phyloP scores from a whole-genome alignment of 2,329 filamentous ascomycete genomes.

The Fusarium tanahbumbuense region DNA sequence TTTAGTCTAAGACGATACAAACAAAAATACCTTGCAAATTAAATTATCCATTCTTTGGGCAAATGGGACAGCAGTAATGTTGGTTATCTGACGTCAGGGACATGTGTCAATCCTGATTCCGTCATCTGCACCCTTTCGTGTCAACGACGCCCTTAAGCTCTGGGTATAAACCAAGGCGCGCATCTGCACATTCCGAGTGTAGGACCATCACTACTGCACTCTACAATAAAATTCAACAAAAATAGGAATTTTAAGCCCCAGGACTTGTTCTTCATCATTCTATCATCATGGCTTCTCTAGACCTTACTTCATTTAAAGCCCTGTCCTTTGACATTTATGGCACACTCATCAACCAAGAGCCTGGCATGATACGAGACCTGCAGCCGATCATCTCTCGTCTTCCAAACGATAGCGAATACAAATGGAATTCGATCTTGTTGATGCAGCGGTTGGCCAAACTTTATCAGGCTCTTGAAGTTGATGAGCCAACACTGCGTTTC shows the following conservation, averaged over 20 bases:
- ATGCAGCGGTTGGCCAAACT: not conserved
- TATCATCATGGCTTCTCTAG: not conserved
- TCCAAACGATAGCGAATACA: not conserved
- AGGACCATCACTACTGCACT: accelerated
- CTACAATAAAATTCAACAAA: not conserved
- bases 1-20: not conserved
- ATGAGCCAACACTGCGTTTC: conserved; percentile 8
- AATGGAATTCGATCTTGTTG: not conserved
- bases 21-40: not conserved
- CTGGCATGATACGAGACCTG: conserved; percentile 8
- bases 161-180: not conserved
- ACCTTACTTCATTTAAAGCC: conserved; percentile 10
- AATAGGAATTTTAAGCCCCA: accelerated
- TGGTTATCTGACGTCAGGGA: conserved; percentile 4
- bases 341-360: conserved; percentile 17
- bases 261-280: accelerated
- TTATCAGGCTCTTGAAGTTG: not conserved
- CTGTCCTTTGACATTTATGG: conserved; percentile 20
- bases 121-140: not conserved
- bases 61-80: accelerated
- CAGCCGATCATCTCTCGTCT: conserved; percentile 4
- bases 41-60: not conserved
- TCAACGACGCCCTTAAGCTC: conserved; percentile 15
- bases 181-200: not conserved
- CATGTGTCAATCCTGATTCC: not conserved